Base-by-base conservation (phyloP, 2,329 filamentous ascomycete genomes). In the Cercospora citrullina region DNA sequence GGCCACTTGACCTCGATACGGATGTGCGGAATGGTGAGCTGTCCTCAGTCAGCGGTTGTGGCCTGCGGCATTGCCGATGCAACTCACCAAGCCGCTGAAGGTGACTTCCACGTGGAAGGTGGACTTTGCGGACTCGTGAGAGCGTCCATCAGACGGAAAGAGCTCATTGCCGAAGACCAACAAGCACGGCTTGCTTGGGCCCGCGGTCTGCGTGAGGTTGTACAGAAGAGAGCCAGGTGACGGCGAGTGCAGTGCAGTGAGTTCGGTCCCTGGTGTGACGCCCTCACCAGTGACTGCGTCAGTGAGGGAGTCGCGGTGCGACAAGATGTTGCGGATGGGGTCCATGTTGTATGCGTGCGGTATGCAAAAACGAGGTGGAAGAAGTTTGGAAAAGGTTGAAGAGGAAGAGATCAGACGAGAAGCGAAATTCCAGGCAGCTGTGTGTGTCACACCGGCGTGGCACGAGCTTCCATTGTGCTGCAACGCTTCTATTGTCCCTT, bases 191-290 rank as follows among this genome's bases (percentile, higher is more conserved):
- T 69, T 69, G 5, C 31, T 45, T 4, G 62, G 67, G 21, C 57
- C 39, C 9, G 67, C 63, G n/a, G 63, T 55, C 2, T 57, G 33
- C 2, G 61, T 67, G 2, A 68, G 64, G 45, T 65, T 55, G 18
- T 23, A 18, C 10, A 69, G 9, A 16, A 68, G 63, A 4, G 23
- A 31, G 33, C 48, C 60, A 9, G 53, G 8, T 4, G 53, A 14
- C 12, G 65, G 65, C 18, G 62, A 62, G 39, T 68, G 66, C 5
- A 72, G 62, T 7, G 58, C 58, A 14, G 67, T 69, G 14, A 72
- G 67, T 23, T 65, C 45, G 5, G 69, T 69, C 5, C 42, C 30
- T 2, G 57, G 21, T 5, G 68, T 70, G 42, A 72, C 31, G 1
- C 58, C 23, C 9, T 30, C 30, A 30, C 60, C 59, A 2, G 65